Base-by-base conservation (phyloP, 108 stramenopile species). In the Skeletonema costatum region DNA sequence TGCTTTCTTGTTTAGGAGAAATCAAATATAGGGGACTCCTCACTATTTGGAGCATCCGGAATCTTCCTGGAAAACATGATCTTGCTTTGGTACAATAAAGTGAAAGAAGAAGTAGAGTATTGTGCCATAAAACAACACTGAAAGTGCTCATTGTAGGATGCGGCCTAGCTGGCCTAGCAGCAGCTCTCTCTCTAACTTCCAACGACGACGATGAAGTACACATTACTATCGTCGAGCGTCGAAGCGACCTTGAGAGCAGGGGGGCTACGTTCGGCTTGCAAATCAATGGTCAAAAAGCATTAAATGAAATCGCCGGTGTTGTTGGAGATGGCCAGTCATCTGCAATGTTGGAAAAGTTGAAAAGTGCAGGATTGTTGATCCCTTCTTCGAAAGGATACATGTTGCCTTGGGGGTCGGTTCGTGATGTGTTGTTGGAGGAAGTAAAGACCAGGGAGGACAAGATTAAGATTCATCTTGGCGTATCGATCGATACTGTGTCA, bases 221-320 rank as follows among this genome's bases (percentile, higher is more conserved):
- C 9, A 61, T 70, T 5, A 51, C 38, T 41, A 25, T 81, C 5
- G 60, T 85, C 32, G 84, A 76, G 38, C 33, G 68, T 17, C 71
- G 39, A 4, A 19, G 12, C 17, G n/a, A 66, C 35, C 70, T 77
- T 35, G 69, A 67, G 1, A n/a, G n/a, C 11, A 60, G 75, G 2
- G 84, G 84, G 6, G 69, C 84, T 2, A 77, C 84, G 48, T 81
- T 85, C 38, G 79, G 78, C 5, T 16, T 85, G 14, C 56, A 32
- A 30, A 44, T 14, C 3, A 80, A 80, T 50, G 84, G 84, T 1
- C 70, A 68, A 71, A 33, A 32, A 19, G 78, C 84, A 21, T 50
- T 85, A 6, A 25, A 76, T 13, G 75, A 85, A 73, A 67, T 85
- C 9, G 21, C 42, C 19, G 62, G 69, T 41, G 35, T 33, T 4